Base-by-base conservation (phyloP, 1,284 basidiomycete species). In the Fistulina hepatica region DNA sequence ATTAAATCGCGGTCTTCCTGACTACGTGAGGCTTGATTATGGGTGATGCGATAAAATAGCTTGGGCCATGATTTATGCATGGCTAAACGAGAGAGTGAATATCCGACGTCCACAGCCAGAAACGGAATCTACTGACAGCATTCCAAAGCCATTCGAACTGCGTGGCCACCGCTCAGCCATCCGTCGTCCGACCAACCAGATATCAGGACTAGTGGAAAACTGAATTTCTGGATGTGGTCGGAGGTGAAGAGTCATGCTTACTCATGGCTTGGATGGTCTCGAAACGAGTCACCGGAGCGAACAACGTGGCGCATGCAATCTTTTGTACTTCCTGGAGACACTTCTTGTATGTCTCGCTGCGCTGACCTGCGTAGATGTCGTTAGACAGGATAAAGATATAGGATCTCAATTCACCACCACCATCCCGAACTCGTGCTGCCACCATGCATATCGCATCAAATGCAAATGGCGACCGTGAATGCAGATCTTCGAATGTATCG, bases 261-360 rank as follows among this genome's bases (percentile, higher is more conserved):
- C 83, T 81, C 84, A 90, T 92, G 10, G 88, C 81, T 54, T 91
- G 90, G 16, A 93, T 77, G 4, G 84, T 85, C 58, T 94, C 90
- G 43, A 78, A 70, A 28, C 85, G 69, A 39, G 74, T 67, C 10
- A 92, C 86, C 4, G 85, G 83, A 3, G 83, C 74, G 56, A 92
- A 93, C 21, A 94, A 65, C 4, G 88, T 89, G 15, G 81, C 81
- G 34, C 81, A 77, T 11, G 86, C 86, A 39, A 91, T 89, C 19
- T 71, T 60, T 51, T 89, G 83, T 16, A 90, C 85, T 52, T 92
- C 86, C 45, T 86, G 79, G 40, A 83, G 60, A 48, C 76, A 80
- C 50, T 71, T 76, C 36, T 63, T 58, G 51, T 79, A 76, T 4
- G 67, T 66, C 34, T 84, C 79, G 47, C 79, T 81, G 13, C 74